Evolutionary conservation across 2,329 filamentous ascomycete species (phyloP), one percentile per base, ranked within the genome.

Genomic region (Periconia sp.): DNA sequence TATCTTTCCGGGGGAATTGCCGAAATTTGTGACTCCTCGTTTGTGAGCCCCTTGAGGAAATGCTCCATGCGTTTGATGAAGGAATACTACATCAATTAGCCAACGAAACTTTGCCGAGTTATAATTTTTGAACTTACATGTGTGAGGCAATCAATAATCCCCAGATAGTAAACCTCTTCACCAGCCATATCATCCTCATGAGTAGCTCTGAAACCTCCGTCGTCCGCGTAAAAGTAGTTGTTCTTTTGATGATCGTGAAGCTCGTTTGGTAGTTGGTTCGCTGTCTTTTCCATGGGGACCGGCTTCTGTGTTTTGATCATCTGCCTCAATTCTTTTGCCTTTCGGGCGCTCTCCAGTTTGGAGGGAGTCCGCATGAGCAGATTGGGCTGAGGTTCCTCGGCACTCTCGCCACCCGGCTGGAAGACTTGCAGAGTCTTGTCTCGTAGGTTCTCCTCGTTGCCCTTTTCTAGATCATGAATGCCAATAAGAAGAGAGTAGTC

Each of bases 121-220:
- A 5, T 9, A 3, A 17, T 5, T 7, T n/a, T 24, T 26, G 23
- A 11, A 82, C 89, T 83, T 80, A 95, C 91, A 69, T 96, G 90
- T 59, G 94, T 99, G 61, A 99, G 78, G 70, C 94, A 99, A 72
- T 99, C 94, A 69, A 99, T 99, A 59, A 99, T 95, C 24, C 94
- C 95, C 6, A 99, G 83, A 67, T 99, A 99, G 72, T 99, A 99
- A 29, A 99, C 91, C 72, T 96, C 90, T 40, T 96, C 89, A 2
- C 87, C 92, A 1, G 88, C 84, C 12, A 77, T 75, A 50, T 95
- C 87, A 70, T 96, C 85, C 69, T 96, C 91, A 64, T 96, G 91
- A 1, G 94, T 97, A 10, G 94, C 92, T 56, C 86, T 81, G 71
- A 96, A 91, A 3, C 94, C 94, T 35, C 94, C 94, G 64, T 97